Evolutionary conservation across 225 moss, liverwort and hornwort species (phyloP), one percentile per base, ranked within the genome.

Genomic region (Thuidium tamariscinum): DNA sequence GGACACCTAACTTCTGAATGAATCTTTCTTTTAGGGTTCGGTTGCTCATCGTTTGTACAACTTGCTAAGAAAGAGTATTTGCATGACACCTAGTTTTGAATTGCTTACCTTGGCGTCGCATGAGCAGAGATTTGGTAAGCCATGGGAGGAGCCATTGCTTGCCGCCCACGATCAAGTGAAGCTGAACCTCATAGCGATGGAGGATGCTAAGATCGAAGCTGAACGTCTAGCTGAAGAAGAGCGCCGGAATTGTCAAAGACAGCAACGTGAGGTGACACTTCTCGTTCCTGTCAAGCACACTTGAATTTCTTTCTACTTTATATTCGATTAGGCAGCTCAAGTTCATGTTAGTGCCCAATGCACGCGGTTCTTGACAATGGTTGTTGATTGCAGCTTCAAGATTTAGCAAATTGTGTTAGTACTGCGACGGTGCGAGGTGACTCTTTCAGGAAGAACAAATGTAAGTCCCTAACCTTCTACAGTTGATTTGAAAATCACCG

Each of bases 111-210:
- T 61, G 29, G 9, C 69, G 26, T 70, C 56, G 77, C 69, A 62
- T 82, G 82, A 72, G 66, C 90, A 90, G 90, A 83, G 27, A 27
- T 63, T 49, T 66, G 37, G 13, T 8, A 48, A 75, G 80, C 75
- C 86, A 41, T 86, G 44, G 62, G 48, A 83, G 55, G 88, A 90
- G 63, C 90, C 88, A 34, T 69, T 88, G 16, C 86, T 88, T 63
- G 88, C 83, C 63, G 80, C 74, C 27, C 83, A 86, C 48, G 48
- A 88, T 46, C 63, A 86, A 80, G 83, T 68, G 30, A 57, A 76
- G 62, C 14, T 76, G 37, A 48, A 88, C 30, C 57, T 83, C 52
- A 18, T 63, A 22, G 60, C 56, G 41, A 63, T 48, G 70, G 17
- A 80, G 49, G 84, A 81, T 29, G 75, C 86, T 17, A 29, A 77